phyloP scores from a whole-genome alignment of 1,284 basidiomycete species.

The Boletus sp. region DNA sequence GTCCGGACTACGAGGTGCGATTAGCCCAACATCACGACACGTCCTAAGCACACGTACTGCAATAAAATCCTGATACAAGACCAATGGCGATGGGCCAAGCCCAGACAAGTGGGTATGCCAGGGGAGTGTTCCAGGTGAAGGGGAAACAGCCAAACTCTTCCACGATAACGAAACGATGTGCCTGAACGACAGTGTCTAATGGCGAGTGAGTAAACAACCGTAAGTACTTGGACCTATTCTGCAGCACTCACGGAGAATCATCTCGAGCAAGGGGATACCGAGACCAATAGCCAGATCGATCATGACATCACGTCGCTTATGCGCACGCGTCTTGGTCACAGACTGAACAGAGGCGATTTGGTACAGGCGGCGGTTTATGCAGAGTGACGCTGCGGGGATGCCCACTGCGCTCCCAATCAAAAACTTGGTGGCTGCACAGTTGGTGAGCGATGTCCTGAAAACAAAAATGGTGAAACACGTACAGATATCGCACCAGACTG shows the following conservation, averaged over 20 bases:
- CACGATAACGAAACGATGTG: conserved; percentile 38
- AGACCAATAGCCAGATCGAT: conserved; percentile 49
- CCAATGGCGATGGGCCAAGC: conserved; percentile 30
- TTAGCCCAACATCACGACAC: neutral
- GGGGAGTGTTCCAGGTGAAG: conserved; percentile 30
- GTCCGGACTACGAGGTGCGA: conserved; percentile 16
- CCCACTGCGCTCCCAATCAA: conserved; percentile 43
- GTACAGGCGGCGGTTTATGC: conserved; percentile 48
- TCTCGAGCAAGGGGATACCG: conserved; percentile 46
- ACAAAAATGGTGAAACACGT: neutral
- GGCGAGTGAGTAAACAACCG: neutral
- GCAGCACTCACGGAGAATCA: conserved; percentile 48
- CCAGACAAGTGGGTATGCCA: conserved; percentile 19
- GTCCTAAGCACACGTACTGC: conserved; percentile 17
- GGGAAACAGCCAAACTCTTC: conserved; percentile 40
- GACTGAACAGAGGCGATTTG: conserved; percentile 42
- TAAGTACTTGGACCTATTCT: neutral
- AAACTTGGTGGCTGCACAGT: conserved; percentile 40
- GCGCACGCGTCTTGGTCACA: conserved; percentile 33
- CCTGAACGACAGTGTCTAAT: conserved; percentile 36
- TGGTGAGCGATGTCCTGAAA: conserved; percentile 4
- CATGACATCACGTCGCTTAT: conserved; percentile 36
- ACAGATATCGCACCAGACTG: conserved; percentile 58
- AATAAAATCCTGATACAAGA: conserved; percentile 25
- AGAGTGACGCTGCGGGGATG: conserved; percentile 50